Base-by-base conservation (phyloP, 129 eudicot genomes). In the Flaveria trinervia region DNA sequence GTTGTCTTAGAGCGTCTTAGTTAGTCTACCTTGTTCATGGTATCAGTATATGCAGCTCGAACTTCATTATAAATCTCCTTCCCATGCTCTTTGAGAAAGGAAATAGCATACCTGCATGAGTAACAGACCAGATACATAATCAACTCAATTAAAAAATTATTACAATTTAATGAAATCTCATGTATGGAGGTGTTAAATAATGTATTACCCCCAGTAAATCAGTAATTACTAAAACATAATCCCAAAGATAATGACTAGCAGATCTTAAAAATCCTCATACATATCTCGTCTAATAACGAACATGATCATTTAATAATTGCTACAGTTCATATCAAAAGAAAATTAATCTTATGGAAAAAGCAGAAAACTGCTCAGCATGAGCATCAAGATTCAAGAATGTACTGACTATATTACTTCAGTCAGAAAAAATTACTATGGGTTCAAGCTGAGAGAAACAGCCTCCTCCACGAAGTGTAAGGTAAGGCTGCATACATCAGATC, bases 21-120 rank as follows among this genome's bases (percentile, higher is more conserved):
- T 36, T 30, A 20, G 61, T 61, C 59, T 80, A 94, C 98, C 96
- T 91, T 94, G 82, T 91, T 91, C 98, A 94, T 94, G 71, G 98
- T 94, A 80, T 94, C 98, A 25, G 93, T 83, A 80, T 94, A 94
- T 50, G 98, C 98, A 20, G 92, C 93, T 70, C 97, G 96, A 72
- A 91, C 92, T 81, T 94, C 98, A 69, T 76, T 78, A 82, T 94
- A 94, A 28, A 89, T 86, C 84, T 94, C 98, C 83, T 91, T 91
- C 79, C 98, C 98, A 73, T 91, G 97, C 66, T 94, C 98, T 79
- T 89, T 94, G 51, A 94, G 93, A 78, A 94, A 94, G 46, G 88
- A 81, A 64, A 91, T 84, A 67, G 89, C 83, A 79, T 91, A 94
- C 84, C 98, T 94, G 92, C 91, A 85, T 73, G 74, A 62, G 45